Evolutionary conservation across 306 rosid species (phyloP).

Genomic region (Oxytropis ochrocephala): DNA sequence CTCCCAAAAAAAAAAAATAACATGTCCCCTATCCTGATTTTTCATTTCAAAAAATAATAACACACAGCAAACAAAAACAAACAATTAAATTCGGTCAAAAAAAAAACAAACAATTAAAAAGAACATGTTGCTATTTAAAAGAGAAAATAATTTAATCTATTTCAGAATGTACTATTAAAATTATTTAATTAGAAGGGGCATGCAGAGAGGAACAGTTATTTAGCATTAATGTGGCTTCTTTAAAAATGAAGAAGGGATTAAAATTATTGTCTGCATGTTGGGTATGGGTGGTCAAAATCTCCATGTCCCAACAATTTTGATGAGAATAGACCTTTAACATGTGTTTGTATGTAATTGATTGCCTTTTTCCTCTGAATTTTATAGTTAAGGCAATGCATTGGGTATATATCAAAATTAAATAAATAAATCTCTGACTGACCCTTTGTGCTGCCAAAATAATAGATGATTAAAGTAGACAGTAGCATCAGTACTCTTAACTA

Average conservation of each 20-base stretch:
- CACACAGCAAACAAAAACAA: background rate
- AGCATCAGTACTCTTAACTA: conserved; percentile 34
- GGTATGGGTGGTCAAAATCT: conserved; percentile 18
- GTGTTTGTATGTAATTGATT: conserved; percentile 3
- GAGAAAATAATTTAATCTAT: background rate
- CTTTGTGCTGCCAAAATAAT: conserved; percentile 39
- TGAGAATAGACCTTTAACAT: conserved; percentile 12
- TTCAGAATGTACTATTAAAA: background rate
- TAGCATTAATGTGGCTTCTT: background rate
- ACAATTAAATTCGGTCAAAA: too few species aligned
- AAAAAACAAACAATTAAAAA: background rate
- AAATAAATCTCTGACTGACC: conserved; percentile 38
- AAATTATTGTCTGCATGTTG: conserved; percentile 1
- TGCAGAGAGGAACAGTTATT: background rate
- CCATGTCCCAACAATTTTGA: conserved; percentile 6
- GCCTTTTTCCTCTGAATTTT: conserved; percentile 22
- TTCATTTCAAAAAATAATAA: background rate
- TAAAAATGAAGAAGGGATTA: conserved; percentile 3
- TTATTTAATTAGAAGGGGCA: background rate
- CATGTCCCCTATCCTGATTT: background rate
- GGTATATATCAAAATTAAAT: conserved; percentile 20
- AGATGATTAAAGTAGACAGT: conserved; percentile 43
- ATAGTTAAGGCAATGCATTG: conserved; percentile 24
- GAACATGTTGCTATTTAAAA: background rate
- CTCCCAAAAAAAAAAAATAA: background rate